Evolutionary conservation across 495 filamentous ascomycete genomes (phyloP), one percentile per base, ranked within the genome.

Genomic region (Penicillium lagena): DNA sequence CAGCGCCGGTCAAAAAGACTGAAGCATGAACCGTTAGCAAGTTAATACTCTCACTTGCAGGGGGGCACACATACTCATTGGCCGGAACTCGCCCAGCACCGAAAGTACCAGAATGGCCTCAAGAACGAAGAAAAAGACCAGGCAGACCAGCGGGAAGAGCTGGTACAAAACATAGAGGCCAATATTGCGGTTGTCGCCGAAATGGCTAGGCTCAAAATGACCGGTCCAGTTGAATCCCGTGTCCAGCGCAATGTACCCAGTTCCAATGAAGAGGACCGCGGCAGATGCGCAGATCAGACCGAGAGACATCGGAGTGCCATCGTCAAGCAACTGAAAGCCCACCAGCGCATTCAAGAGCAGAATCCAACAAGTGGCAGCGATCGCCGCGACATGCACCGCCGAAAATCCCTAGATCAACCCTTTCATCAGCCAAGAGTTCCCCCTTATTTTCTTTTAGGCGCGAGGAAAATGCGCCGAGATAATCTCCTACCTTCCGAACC

Each of bases 131-230:
- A 87, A 98, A 36, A 79, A 72, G 28, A 87, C 79, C 15, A 96
- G 69, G 67, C 90, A 94, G n/a, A 96, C 68, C 33, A 97, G 77
- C 22, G 93, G 93, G 32, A 83, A 81, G 7, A 98, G 80, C 60
- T 94, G 89, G 59, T 98, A 98, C 28, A 96, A 71, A 15, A 95
- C 87, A 60, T 98, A 98, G 37, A 98, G 83, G 12, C 82, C 86
- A 51, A 94, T 87, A 49, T 87, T 83, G 34, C 82, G 81, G 57
- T 89, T 81, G 17, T 82, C 72, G 2, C 57, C 54, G 0, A 43
- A 45, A 32, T 79, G 62, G 47, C 77, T 84, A 5, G 68, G 62
- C 31, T 80, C 58, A 64, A 89, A 99, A 52, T 84, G 80, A 15
- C 74, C 75, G 1, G 94, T 93, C 81, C 87, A 96, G 52, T 77